Base-by-base conservation (phyloP, 2,329 filamentous ascomycete species). In the Ambrosiella cleistominuta region DNA sequence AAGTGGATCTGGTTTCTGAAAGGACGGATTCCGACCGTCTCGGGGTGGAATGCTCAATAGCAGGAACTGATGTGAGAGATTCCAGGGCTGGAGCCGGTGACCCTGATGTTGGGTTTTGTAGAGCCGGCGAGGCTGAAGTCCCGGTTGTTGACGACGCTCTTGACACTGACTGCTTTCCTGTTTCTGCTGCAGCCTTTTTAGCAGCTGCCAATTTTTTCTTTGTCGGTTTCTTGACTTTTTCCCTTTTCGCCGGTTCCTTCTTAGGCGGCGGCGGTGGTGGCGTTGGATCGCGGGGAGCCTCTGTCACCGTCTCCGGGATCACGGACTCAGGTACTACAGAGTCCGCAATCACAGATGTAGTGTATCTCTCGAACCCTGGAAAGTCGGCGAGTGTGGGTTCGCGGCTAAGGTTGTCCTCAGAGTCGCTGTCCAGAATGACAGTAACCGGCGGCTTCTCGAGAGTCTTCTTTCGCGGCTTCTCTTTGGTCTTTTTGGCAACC, bases 391-490 rank as follows among this genome's bases (percentile, higher is more conserved):
- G 47, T n/a, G 47, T 51, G 6, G 47, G 47, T 35, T 51, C 47
- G 12, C 47, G 47, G 13, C 38, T 54, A 11, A 54, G 37, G 36
- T 54, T 38, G n/a, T 19, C 39, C 42, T 54, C 52, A 9, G 38
- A 17, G 38, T 54, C 52, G 42, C 52, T 54, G 17, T 54, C 52
- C 3, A 54, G 38, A 13, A 54, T 54, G 12, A 54, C 52, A 17
- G 8, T 19, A 7, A 54, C 38, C 35, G 11, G n/a, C 7, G 19
- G 13, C 35, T 54, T 11, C 37, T 9, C 39, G 50, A 59, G 35
- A 45, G 61, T 60, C 54, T 58, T 42, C 9, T n/a, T n/a, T 54
- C 17, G 38, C 12, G 44, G 9, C 3, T 35, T n/a, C 12, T 44
- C 7, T 39, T 57, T 57, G 15, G 44, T 37, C 27, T 47, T 50